Evolutionary conservation across 2,329 filamentous ascomycete genomes (phyloP).

Genomic region (Podosphaera fusca): DNA sequence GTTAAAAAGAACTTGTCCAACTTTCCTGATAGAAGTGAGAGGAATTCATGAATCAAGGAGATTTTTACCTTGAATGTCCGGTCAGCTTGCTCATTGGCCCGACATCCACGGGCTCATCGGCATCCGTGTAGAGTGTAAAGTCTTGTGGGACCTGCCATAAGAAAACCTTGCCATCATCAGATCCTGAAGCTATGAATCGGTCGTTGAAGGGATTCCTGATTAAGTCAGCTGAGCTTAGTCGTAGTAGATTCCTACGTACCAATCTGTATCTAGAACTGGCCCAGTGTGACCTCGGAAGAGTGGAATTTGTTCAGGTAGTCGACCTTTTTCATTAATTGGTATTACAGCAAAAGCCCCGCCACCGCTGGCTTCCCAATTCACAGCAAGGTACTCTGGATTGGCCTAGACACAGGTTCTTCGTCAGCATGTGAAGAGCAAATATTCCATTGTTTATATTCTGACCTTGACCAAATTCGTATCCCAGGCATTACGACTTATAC

Average conservation of each 20-base stretch:
- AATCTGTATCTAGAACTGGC: slow-evolving; percentile 90
- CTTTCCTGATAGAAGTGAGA: slow-evolving; percentile 41
- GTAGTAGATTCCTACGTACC: slow-evolving; percentile 28
- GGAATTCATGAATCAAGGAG: neutral
- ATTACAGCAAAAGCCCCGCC: slow-evolving; percentile 95
- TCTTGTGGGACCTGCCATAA: slow-evolving; percentile 82
- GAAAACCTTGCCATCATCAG: slow-evolving; percentile 92
- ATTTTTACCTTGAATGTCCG: slow-evolving; percentile 58
- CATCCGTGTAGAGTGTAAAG: slow-evolving; percentile 67
- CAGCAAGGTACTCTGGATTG: slow-evolving; percentile 85
- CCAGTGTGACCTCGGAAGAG: slow-evolving; percentile 92
- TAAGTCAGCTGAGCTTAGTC: slow-evolving; percentile 8
- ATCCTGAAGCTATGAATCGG: slow-evolving; percentile 72
- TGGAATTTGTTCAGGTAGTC: slow-evolving; percentile 77
- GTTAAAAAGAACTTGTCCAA: slow-evolving; percentile 96
- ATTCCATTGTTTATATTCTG: slow-evolving; percentile 4
- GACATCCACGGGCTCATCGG: slow-evolving; percentile 65
- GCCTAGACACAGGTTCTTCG: slow-evolving; percentile 28
- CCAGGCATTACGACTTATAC: slow-evolving; percentile 96
- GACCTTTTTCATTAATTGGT: slow-evolving; percentile 69
- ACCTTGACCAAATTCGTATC: slow-evolving; percentile 98
- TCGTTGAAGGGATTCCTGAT: slow-evolving; percentile 88
- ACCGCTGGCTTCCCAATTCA: slow-evolving; percentile 95
- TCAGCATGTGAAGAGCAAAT: too few species aligned
- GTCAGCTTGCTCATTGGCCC: slow-evolving; percentile 57